Conservation (phyloP, 208 protist genomes). For the Leishmania mexicana region DNA sequence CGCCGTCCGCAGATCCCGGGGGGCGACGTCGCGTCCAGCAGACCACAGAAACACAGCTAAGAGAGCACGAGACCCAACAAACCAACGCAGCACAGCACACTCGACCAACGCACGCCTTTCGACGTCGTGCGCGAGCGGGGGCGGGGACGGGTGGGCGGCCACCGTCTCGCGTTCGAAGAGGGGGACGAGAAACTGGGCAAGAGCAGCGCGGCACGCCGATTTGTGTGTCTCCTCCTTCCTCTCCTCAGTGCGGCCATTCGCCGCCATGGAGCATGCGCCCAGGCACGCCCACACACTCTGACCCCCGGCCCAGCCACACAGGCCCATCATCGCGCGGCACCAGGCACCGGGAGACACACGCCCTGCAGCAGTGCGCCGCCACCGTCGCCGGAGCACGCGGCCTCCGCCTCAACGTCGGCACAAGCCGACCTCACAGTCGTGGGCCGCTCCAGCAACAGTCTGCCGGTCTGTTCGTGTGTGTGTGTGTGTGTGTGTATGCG, state of each 20-base stretch:
- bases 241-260: neutral
- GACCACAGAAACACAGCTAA: neutral
- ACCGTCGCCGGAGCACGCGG: neutral
- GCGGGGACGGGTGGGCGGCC: too few relatives aligned
- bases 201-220: neutral
- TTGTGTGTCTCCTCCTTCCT: neutral
- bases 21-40: neutral
- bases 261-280: neutral
- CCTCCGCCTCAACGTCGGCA: neutral
- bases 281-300: neutral
- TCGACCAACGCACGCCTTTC: neutral
- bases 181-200: neutral
- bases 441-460: neutral
- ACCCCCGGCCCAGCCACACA: neutral
- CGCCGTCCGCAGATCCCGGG: neutral
- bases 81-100: neutral
- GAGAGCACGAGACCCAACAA: neutral
- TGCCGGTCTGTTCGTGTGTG: neutral
- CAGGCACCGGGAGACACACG: too few relatives aligned
- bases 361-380: neutral
- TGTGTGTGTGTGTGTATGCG: neutral
- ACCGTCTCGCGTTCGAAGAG: too few relatives aligned
- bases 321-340: neutral
- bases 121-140: neutral
- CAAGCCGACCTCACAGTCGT: neutral